Evolutionary conservation across 2,329 filamentous ascomycete species (phyloP), one percentile per base, ranked within the genome.

Genomic region (Nemania sp.): DNA sequence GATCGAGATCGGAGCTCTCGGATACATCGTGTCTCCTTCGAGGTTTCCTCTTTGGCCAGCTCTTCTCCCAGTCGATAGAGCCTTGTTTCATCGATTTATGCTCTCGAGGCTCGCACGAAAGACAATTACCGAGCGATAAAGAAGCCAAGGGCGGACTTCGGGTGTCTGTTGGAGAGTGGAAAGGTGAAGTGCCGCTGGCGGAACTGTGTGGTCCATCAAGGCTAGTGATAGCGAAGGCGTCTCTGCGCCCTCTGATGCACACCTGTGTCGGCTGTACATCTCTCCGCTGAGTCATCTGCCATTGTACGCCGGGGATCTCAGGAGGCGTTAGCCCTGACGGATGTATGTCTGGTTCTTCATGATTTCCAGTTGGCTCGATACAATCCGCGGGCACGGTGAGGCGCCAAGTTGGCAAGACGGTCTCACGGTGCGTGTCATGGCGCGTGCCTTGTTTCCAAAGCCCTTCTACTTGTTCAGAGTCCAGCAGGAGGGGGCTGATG

Each of bases 161-260:
- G 3, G 35, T 47, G 21, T 66, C 54, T 42, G 59, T 57, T 37
- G 65, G 59, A 10, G 50, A 40, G n/a, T 62, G 61, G 10, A 60
- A 56, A 37, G 63, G 51, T 11, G 64, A 50, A 29, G 60, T 63
- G 3, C 65, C 66, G 21, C 65, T 54, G 4, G 60, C 51, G 25
- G 67, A 68, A 57, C 69, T 71, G 13, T 60, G 63, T 17, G 68
- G 69, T 1, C 69, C 70, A 54, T 72, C 69, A 12, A 72, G 65
- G 6, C 69, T 69, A 39, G 64, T 67, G 5, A 59, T 56, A 3
- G 57, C 62, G 25, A 61, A 60, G 29, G 54, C 58, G 18, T 53
- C 49, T 45, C 35, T 59, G 13, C 64, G 48, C 17, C 54, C 46
- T 37, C 48, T 54, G n/a, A 54, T 35, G 13, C 43, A 25, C 3